Evolutionary conservation across 1,284 basidiomycete species (phyloP).

Genomic region (Cutaneotrichosporon cavernicola): DNA sequence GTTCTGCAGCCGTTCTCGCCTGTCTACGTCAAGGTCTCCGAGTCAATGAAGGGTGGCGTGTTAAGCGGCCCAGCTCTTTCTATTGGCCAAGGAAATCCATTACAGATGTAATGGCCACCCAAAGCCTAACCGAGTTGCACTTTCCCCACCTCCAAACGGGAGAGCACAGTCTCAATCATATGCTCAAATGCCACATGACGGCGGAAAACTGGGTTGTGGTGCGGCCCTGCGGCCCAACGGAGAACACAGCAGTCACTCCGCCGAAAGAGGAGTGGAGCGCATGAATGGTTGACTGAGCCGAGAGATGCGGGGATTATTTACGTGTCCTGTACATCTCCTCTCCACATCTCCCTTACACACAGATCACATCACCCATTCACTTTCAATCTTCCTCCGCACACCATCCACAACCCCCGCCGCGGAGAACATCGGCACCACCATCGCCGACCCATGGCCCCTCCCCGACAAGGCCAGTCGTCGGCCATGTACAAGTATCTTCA

Average conservation of each 20-base stretch:
- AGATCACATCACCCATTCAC: neutral
- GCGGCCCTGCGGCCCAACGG: no score
- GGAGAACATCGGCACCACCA: neutral
- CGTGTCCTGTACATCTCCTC: neutral
- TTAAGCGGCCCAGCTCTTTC: no score
- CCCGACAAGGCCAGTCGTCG: neutral
- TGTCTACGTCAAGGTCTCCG: no score
- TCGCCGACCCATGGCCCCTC: neutral
- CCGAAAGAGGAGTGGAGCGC: neutral
- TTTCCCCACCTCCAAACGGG: neutral
- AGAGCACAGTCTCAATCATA: neutral
- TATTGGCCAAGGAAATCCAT: no score
- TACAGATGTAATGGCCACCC: no score
- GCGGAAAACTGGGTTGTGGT: neutral
- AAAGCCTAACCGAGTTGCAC: neutral
- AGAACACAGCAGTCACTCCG: neutral
- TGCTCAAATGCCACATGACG: neutral
- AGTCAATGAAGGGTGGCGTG: no score
- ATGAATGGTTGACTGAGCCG: neutral
- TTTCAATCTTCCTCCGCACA: neutral
- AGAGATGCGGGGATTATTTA: neutral
- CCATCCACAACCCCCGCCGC: neutral
- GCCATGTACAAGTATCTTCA: constrained; percentile 30
- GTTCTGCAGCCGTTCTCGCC: no score
- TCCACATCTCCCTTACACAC: neutral